Conservation (phyloP, 169 alveolate genomes). For the Plasmodium blacklocki region DNA sequence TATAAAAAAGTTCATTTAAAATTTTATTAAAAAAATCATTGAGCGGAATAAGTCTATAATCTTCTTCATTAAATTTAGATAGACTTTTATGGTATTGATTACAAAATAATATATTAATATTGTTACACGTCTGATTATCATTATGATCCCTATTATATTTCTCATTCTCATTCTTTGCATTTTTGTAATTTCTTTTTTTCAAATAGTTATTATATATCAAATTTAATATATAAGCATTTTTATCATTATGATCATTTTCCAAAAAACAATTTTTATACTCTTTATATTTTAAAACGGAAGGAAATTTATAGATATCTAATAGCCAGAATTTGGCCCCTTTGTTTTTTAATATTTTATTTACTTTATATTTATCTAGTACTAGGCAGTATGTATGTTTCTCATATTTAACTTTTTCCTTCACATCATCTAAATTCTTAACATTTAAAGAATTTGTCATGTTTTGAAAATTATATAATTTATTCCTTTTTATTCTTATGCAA, state of each 20-base stretch:
- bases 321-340: slow-evolving; percentile 38
- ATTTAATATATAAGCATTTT: slow-evolving; percentile 2
- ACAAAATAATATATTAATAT: no score
- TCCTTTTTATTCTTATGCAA: slow-evolving; percentile 6
- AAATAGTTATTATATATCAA: slow-evolving; percentile 4
- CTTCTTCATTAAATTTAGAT: slow-evolving; percentile 2
- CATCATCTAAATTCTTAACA: slow-evolving; percentile 38
- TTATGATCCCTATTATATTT: background rate
- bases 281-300: slow-evolving; percentile 30
- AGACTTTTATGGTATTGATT: background rate
- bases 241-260: background rate
- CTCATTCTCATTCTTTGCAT: background rate
- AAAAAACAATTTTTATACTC: slow-evolving; percentile 20
- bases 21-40: slow-evolving; percentile 40
- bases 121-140: background rate
- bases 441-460: slow-evolving; percentile 13
- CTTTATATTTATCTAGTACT: slow-evolving; percentile 36
- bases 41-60: slow-evolving; percentile 37
- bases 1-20: slow-evolving; percentile 10
- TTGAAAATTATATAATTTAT: slow-evolving; percentile 15
- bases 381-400: slow-evolving; percentile 40
- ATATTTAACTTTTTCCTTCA: slow-evolving; percentile 37
- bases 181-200: background rate
- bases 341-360: slow-evolving; percentile 37
- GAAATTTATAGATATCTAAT: slow-evolving; percentile 44